These are phyloP conservation scores for Hericium alpestre DNA, from an alignment of 768 basidiomycete species.

Conservation along the genomic window DNA sequence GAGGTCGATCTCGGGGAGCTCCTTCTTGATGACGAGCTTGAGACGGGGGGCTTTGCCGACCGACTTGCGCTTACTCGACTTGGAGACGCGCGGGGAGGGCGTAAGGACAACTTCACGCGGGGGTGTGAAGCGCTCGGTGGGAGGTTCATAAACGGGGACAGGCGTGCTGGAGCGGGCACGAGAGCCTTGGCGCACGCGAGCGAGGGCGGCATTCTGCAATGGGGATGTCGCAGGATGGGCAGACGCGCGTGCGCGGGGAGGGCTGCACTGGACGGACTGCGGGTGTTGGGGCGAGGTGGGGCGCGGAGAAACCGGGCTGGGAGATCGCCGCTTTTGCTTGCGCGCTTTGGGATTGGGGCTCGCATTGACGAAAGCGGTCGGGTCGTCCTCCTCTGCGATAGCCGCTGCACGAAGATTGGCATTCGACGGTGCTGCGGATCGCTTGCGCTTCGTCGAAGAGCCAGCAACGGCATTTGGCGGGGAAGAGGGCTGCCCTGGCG, in stretches of 20 bases:
- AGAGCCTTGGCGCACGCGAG: slow-evolving; percentile 14
- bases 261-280: slow-evolving; percentile 7
- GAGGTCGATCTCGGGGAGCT: slow-evolving; percentile 55
- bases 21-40: slow-evolving; percentile 38
- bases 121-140: slow-evolving; percentile 58
- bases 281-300: slow-evolving; percentile 19
- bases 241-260: slow-evolving; percentile 19
- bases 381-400: slow-evolving; percentile 3
- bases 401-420: neutral
- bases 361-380: slow-evolving; percentile 21
- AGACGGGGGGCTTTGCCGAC: slow-evolving; percentile 8
- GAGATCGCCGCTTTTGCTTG: slow-evolving; percentile 26
- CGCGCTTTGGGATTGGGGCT: slow-evolving; percentile 58
- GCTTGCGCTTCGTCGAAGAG: slow-evolving; percentile 29
- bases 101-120: slow-evolving; percentile 49
- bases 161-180: slow-evolving; percentile 42
- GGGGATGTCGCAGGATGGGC: slow-evolving; percentile 37
- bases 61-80: slow-evolving; percentile 29
- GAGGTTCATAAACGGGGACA: slow-evolving; percentile 51
- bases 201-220: slow-evolving; percentile 17
- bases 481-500: slow-evolving; percentile 8
- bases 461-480: neutral
- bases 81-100: slow-evolving; percentile 26
- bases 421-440: slow-evolving; percentile 15
- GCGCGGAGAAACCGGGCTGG: slow-evolving; percentile 7